Percentiles rank a stretch among this genome's conserved stretches.
phyloP scores from a whole-genome alignment of 116 monocot genomes.

The Iris pallida region DNA sequence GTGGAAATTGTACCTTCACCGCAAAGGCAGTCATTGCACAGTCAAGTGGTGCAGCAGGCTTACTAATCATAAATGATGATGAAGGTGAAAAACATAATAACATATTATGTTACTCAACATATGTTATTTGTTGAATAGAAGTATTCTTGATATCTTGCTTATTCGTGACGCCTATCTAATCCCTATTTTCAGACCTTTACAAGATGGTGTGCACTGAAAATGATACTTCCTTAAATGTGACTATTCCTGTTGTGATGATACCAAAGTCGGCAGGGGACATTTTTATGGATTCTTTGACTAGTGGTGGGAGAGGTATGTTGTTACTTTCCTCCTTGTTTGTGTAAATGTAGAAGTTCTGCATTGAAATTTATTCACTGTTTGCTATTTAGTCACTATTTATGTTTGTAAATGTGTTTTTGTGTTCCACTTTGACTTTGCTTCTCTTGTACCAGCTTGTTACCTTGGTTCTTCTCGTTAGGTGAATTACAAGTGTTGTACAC shows the following conservation, averaged over 20 bases:
- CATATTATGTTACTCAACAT: neutral
- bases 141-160: neutral
- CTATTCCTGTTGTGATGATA: slow-evolving; percentile 89
- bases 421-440: no score
- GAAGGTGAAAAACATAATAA: slow-evolving; percentile 52
- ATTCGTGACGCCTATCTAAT: neutral
- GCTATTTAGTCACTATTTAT: no score
- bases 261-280: slow-evolving; percentile 66
- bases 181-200: slow-evolving; percentile 58
- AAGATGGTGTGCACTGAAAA: slow-evolving; percentile 88
- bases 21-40: slow-evolving; percentile 78
- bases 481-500: no score
- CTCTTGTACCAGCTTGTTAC: no score
- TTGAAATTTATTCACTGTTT: no score
- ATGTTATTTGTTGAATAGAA: neutral
- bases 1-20: slow-evolving; percentile 80
- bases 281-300: slow-evolving; percentile 34
- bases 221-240: slow-evolving; percentile 69
- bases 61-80: slow-evolving; percentile 79
- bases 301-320: slow-evolving; percentile 54
- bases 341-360: no score
- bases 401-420: no score
- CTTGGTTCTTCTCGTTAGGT: no score
- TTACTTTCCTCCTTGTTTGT: neutral
- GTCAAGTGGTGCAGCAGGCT: slow-evolving; percentile 63